Conservation (phyloP, 2,329 filamentous ascomycete genomes). For the Dactylella cylindrospora region DNA sequence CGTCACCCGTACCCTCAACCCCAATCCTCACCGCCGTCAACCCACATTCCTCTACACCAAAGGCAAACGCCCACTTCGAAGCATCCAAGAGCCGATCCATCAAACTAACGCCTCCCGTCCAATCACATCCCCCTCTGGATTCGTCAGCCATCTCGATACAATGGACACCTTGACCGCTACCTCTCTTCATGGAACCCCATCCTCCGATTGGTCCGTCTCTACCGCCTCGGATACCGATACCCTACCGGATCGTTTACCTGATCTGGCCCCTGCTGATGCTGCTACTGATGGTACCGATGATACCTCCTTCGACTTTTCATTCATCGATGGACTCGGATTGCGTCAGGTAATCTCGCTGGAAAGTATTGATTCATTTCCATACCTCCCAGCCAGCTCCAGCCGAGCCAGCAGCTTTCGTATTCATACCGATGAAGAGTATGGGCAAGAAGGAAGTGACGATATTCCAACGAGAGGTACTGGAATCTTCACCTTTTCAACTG, state of each 20-base stretch:
- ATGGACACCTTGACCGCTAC: background rate
- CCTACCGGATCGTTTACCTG: background rate
- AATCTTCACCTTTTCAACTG: no score
- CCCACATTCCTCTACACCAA: conserved; percentile 34
- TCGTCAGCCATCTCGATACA: background rate
- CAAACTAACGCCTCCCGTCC: conserved; percentile 6
- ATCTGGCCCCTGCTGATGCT: background rate
- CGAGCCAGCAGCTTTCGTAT: conserved; percentile 5
- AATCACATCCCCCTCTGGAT: background rate
- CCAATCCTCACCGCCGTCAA: conserved; percentile 16
- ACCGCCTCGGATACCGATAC: conserved; percentile 15
- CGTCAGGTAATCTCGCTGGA: conserved; percentile 22
- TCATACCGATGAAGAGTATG: background rate
- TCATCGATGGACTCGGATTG: background rate
- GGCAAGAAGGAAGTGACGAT: no score
- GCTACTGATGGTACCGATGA: conserved; percentile 2
- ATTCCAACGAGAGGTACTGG: no score
- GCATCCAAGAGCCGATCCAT: conserved; percentile 2
- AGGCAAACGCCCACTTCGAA: conserved; percentile 24
- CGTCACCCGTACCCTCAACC: conserved; percentile 21
- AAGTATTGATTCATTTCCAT: conserved; percentile 28
- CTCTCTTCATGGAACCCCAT: no score
- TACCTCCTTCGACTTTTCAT: no score
- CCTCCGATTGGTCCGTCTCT: conserved; percentile 22
- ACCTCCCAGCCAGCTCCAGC: conserved; percentile 1